phyloP scores from a whole-genome alignment of 345 rosid species.

The Populus pruinosa region DNA sequence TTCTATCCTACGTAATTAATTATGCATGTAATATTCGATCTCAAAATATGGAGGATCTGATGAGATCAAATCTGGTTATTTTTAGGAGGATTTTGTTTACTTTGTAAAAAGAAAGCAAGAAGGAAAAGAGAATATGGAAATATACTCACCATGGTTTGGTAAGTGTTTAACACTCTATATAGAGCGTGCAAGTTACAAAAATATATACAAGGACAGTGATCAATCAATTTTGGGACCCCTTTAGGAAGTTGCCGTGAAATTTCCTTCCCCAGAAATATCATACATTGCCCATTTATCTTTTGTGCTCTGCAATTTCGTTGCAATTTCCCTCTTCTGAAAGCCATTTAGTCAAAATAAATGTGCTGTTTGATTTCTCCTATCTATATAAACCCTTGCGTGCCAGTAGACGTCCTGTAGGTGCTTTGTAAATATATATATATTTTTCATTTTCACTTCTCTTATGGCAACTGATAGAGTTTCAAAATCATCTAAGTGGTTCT shows the following conservation, averaged over 20 bases:
- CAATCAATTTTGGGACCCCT: constrained; percentile 10
- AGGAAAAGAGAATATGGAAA: not conserved
- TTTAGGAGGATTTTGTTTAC: not conserved
- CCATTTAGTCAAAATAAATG: not conserved
- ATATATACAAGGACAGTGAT: not conserved
- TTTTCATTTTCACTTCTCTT: not conserved
- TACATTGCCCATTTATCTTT: not conserved
- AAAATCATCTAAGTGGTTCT: constrained; percentile 35
- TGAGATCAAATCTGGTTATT: not conserved
- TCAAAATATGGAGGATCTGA: not conserved
- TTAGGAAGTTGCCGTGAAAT: constrained; percentile 35
- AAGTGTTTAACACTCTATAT: not conserved
- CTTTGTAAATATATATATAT: not conserved
- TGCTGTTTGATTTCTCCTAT: not conserved
- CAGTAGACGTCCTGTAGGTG: not conserved
- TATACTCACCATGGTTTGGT: not conserved
- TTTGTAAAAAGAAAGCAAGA: too few relatives aligned
- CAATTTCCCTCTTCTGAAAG: not conserved
- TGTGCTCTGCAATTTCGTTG: not conserved
- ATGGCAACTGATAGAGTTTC: constrained; percentile 25
- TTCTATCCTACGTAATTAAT: not conserved
- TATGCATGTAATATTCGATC: not conserved
- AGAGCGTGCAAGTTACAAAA: not conserved
- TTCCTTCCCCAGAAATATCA: not conserved
- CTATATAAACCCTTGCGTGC: not conserved